Evolutionary conservation across 2,329 filamentous ascomycete species (phyloP).

Genomic region (Dothiorella sarmentorum): DNA sequence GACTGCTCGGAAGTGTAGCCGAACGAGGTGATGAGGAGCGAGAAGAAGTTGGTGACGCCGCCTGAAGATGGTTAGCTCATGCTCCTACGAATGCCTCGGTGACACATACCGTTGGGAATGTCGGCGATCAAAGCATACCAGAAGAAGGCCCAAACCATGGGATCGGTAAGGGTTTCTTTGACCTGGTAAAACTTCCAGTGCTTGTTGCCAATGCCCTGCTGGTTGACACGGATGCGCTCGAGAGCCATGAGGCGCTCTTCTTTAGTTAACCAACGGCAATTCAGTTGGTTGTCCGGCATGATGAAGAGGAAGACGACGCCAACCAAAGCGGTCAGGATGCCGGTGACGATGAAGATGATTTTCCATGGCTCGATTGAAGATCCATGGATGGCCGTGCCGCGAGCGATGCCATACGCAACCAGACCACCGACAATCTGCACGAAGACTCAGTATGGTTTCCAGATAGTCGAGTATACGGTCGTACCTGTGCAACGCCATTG

Average conservation of each 20-base stretch:
- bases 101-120: slow-evolving; percentile 52
- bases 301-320: slow-evolving; percentile 45
- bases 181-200: slow-evolving; percentile 64
- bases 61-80: slow-evolving; percentile 25
- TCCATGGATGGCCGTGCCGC: slow-evolving; percentile 53
- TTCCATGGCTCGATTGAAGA: slow-evolving; percentile 63
- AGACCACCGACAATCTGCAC: slow-evolving; percentile 58
- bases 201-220: slow-evolving; percentile 66
- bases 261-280: slow-evolving; percentile 60
- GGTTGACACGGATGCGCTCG: slow-evolving; percentile 66
- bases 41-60: slow-evolving; percentile 60
- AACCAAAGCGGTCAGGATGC: slow-evolving; percentile 40
- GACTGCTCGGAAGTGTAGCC: slow-evolving; percentile 62
- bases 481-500: slow-evolving; percentile 57
- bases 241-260: slow-evolving; percentile 65
- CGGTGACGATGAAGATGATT: slow-evolving; percentile 50
- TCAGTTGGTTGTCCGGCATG: slow-evolving; percentile 59
- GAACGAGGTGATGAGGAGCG: slow-evolving; percentile 59
- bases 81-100: not conserved
- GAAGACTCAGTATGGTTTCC: not conserved
- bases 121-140: slow-evolving; percentile 55
- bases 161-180: slow-evolving; percentile 51
- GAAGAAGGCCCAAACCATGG: slow-evolving; percentile 57
- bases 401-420: slow-evolving; percentile 62
- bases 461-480: not conserved